Evolutionary conservation across 441 rosid species (phyloP).

Genomic region (Arabidopsis hybrid): DNA sequence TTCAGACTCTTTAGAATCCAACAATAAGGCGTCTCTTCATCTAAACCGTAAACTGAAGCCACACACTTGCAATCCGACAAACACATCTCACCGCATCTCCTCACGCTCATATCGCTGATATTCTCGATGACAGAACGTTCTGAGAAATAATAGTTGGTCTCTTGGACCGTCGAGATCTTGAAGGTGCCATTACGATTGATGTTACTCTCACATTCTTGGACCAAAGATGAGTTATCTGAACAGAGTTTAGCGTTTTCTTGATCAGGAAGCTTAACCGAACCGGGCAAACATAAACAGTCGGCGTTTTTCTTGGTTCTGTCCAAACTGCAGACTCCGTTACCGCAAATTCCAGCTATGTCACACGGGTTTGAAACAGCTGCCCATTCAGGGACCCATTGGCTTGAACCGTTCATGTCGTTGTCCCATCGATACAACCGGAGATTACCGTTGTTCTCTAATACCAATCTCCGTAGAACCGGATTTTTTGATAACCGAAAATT

Average conservation of each 20-base stretch:
- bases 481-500: slow-evolving; percentile 44
- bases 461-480: slow-evolving; percentile 62
- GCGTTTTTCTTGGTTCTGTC: slow-evolving; percentile 76
- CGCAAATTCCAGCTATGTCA: slow-evolving; percentile 84
- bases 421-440: slow-evolving; percentile 84
- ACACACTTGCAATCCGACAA: slow-evolving; percentile 76
- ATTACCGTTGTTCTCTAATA: slow-evolving; percentile 80
- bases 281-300: slow-evolving; percentile 79
- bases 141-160: slow-evolving; percentile 80
- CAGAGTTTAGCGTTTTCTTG: slow-evolving; percentile 48
- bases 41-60: slow-evolving; percentile 88
- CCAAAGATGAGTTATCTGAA: slow-evolving; percentile 54
- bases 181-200: slow-evolving; percentile 42
- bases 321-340: slow-evolving; percentile 80
- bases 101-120: slow-evolving; percentile 64
- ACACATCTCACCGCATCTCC: slow-evolving; percentile 80
- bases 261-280: slow-evolving; percentile 51
- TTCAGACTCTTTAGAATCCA: slow-evolving; percentile 79
- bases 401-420: slow-evolving; percentile 75
- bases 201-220: slow-evolving; percentile 50
- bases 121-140: slow-evolving; percentile 68
- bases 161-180: slow-evolving; percentile 56
- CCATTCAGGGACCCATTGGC: slow-evolving; percentile 90
- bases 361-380: slow-evolving; percentile 94
- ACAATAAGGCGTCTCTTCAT: slow-evolving; percentile 88